phyloP scores from a whole-genome alignment of 2,329 filamentous ascomycete species.

The Aspergillus unguis region DNA sequence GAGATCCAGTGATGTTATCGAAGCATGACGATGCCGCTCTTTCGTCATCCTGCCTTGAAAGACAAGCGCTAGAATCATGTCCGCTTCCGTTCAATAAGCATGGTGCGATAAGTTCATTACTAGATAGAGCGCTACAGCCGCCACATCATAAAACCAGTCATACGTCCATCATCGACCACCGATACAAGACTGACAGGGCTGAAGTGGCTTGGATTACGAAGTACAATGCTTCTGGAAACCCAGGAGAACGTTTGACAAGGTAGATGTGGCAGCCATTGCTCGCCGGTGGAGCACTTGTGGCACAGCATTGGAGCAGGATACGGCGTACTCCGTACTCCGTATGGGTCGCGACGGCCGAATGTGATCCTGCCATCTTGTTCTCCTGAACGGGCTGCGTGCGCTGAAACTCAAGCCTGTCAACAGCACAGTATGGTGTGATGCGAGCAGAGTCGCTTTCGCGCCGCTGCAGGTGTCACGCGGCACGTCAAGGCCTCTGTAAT shows the following conservation, averaged over 20 bases:
- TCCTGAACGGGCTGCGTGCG: background rate
- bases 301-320: conserved; percentile 3
- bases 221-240: conserved; percentile 12
- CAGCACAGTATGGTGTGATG: background rate
- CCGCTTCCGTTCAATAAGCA: background rate
- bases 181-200: too few species aligned
- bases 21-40: too few species aligned
- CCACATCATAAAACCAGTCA: background rate
- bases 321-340: background rate
- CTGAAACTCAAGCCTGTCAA: background rate
- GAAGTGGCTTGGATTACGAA: background rate
- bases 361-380: background rate
- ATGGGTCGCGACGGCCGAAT: background rate
- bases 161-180: too few species aligned
- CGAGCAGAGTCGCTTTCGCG: too few species aligned
- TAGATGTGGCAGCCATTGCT: conserved; percentile 1
- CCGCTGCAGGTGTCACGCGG: too few species aligned
- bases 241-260: conserved; percentile 16
- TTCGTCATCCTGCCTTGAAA: too few species aligned
- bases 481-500: too few species aligned
- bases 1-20: too few species aligned
- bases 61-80: too few species aligned
- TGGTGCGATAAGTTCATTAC: background rate
- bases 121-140: conserved; percentile 17
- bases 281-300: background rate